These are phyloP conservation scores for Penicillium dipodomyicola DNA, from an alignment of 495 filamentous ascomycete species.

Conservation along the genomic window DNA sequence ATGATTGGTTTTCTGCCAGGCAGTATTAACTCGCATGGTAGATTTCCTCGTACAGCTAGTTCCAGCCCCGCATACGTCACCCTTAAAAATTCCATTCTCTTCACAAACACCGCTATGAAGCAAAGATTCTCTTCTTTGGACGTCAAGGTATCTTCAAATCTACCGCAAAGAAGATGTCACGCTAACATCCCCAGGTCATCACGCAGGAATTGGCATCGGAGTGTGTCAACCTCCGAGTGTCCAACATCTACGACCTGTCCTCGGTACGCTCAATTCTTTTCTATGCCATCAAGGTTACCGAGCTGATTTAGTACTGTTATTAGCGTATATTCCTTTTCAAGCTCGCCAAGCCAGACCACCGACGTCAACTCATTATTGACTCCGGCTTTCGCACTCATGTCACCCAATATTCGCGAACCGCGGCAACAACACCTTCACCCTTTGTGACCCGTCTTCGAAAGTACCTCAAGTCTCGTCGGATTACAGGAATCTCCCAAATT, in stretches of 20 bases:
- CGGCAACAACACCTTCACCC: slow-evolving; percentile 73
- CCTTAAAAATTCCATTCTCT: slow-evolving; percentile 35
- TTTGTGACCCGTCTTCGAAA: slow-evolving; percentile 87
- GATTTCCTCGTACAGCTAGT: slow-evolving; percentile 5
- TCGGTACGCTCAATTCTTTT: slow-evolving; percentile 48
- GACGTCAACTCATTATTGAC: slow-evolving; percentile 86
- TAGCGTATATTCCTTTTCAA: slow-evolving; percentile 93
- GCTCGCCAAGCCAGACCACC: slow-evolving; percentile 77
- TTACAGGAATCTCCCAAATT: slow-evolving; percentile 78
- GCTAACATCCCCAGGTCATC: slow-evolving; percentile 62
- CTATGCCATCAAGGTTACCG: neutral
- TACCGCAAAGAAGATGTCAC: slow-evolving; percentile 1
- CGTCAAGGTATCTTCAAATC: slow-evolving; percentile 60
- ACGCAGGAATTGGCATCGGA: slow-evolving; percentile 80
- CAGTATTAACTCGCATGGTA: neutral
- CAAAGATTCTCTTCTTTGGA: slow-evolving; percentile 94
- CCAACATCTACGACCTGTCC: slow-evolving; percentile 94
- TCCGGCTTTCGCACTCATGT: slow-evolving; percentile 95
- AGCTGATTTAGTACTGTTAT: no score
- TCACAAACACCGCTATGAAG: slow-evolving; percentile 64
- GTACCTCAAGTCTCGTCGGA: slow-evolving; percentile 77
- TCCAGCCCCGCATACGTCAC: slow-evolving; percentile 53
- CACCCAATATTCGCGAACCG: slow-evolving; percentile 81
- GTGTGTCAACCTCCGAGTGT: slow-evolving; percentile 73
- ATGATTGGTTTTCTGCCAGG: neutral